These are phyloP conservation scores for Teratosphaeria zuluensis DNA, from an alignment of 2,329 filamentous ascomycete genomes.

Conservation along the genomic window DNA sequence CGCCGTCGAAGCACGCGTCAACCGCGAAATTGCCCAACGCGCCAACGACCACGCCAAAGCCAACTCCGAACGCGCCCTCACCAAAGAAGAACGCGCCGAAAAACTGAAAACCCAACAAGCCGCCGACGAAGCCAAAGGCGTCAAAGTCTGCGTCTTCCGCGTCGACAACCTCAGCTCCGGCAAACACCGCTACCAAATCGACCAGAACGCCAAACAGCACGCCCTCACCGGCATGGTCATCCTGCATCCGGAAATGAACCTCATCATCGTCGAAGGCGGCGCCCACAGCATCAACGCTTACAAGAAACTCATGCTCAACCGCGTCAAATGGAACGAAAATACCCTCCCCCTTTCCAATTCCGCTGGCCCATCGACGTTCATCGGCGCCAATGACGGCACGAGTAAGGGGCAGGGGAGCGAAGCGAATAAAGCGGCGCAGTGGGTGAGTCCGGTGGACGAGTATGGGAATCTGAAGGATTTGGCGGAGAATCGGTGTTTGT, in stretches of 20 bases:
- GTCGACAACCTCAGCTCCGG: slow-evolving; percentile 84
- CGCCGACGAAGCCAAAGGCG: slow-evolving; percentile 76
- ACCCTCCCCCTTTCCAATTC: slow-evolving; percentile 50
- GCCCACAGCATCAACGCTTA: slow-evolving; percentile 72
- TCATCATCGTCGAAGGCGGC: slow-evolving; percentile 88
- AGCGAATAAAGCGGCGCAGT: slow-evolving; percentile 53
- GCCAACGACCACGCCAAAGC: slow-evolving; percentile 63
- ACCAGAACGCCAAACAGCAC: slow-evolving; percentile 83
- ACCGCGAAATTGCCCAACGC: slow-evolving; percentile 82
- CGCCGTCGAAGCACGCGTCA: slow-evolving; percentile 88
- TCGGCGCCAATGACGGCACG: slow-evolving; percentile 12
- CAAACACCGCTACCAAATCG: slow-evolving; percentile 83
- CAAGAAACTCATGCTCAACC: slow-evolving; percentile 86
- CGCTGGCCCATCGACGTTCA: slow-evolving; percentile 20
- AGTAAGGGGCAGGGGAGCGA: slow-evolving; percentile 39
- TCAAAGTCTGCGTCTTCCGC: slow-evolving; percentile 80
- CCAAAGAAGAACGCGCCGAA: slow-evolving; percentile 75
- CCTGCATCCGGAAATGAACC: slow-evolving; percentile 77
- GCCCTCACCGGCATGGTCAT: slow-evolving; percentile 83
- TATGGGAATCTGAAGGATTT: slow-evolving; percentile 71
- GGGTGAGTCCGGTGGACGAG: slow-evolving; percentile 72
- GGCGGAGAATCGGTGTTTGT: slow-evolving; percentile 66
- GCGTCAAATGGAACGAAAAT: slow-evolving; percentile 93
- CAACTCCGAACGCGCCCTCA: slow-evolving; percentile 80
- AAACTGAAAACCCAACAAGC: slow-evolving; percentile 78